phyloP scores from a whole-genome alignment of 148 eudicot species.

The Rhododendron molle region DNA sequence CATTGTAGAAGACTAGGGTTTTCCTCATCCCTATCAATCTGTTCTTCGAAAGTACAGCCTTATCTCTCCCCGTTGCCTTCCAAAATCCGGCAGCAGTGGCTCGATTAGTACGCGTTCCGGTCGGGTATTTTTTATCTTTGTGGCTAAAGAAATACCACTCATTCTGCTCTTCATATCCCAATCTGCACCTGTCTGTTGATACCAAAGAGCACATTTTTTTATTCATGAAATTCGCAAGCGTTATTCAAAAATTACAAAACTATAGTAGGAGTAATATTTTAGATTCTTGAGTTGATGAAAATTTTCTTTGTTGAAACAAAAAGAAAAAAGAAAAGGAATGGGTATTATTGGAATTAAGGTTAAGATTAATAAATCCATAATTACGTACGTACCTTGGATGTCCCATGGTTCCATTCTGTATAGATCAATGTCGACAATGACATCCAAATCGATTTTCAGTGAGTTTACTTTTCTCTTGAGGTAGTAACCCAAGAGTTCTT shows the following conservation, averaged over 20 bases:
- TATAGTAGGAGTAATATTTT: neutral
- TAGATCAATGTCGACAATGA: constrained; percentile 74
- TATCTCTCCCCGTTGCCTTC: constrained; percentile 96
- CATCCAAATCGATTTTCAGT: constrained; percentile 64
- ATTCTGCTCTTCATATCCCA: constrained; percentile 62
- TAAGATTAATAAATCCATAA: neutral
- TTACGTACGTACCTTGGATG: constrained; percentile 51
- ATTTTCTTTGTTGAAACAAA: neutral
- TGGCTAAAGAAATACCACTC: constrained; percentile 98
- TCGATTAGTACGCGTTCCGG: constrained; percentile 78
- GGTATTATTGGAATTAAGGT: neutral
- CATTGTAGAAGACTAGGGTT: constrained; percentile 81
- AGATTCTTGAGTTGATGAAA: neutral
- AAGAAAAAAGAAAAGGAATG: too few relatives aligned
- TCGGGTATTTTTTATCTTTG: constrained; percentile 92
- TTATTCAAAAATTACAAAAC: neutral
- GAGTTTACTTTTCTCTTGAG: constrained; percentile 65
- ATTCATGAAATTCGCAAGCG: neutral
- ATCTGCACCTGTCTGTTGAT: constrained; percentile 57
- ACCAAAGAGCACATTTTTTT: neutral
- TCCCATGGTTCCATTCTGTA: constrained; percentile 95
- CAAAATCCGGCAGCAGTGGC: constrained; percentile 88
- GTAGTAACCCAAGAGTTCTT: constrained; percentile 85
- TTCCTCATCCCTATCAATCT: constrained; percentile 88
- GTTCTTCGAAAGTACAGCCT: constrained; percentile 72